phyloP scores from a whole-genome alignment of 1,139 yeast species.

The Wickerhamomyces sp. region DNA sequence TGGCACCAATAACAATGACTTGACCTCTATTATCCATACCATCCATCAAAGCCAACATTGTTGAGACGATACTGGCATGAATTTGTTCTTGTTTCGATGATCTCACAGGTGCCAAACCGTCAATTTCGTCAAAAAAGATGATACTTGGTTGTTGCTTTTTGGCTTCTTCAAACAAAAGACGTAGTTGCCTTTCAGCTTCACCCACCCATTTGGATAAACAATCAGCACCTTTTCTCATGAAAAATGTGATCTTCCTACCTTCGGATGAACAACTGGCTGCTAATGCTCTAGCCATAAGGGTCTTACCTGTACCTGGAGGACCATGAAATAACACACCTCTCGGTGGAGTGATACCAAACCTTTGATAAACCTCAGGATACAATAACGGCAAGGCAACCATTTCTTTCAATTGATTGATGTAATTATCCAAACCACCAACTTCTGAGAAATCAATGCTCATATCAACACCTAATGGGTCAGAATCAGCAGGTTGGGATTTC shows the following conservation, averaged over 20 bases:
- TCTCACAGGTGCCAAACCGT: slow-evolving; percentile 96
- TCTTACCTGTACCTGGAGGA: slow-evolving; percentile 99
- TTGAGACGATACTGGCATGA: slow-evolving; percentile 95
- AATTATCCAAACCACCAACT: slow-evolving; percentile 90
- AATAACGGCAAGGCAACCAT: slow-evolving; percentile 93
- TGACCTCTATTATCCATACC: slow-evolving; percentile 99
- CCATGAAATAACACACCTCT: slow-evolving; percentile 98
- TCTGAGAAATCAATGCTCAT: slow-evolving; percentile 86
- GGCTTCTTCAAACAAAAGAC: slow-evolving; percentile 92
- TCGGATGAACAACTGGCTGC: slow-evolving; percentile 91
- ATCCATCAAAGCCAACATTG: slow-evolving; percentile 92
- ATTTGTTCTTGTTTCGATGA: slow-evolving; percentile 97
- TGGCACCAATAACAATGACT: slow-evolving; percentile 96
- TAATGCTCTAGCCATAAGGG: slow-evolving; percentile 94
- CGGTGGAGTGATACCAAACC: slow-evolving; percentile 92
- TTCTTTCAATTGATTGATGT: slow-evolving; percentile 88
- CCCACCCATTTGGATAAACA: slow-evolving; percentile 98
- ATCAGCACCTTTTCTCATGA: slow-evolving; percentile 98
- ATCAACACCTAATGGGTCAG: slow-evolving; percentile 93
- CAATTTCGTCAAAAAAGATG: slow-evolving; percentile 93
- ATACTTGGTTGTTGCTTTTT: slow-evolving; percentile 95
- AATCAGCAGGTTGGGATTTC: slow-evolving; percentile 76
- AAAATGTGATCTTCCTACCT: slow-evolving; percentile 80
- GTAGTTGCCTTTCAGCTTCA: slow-evolving; percentile 92
- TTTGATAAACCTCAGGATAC: slow-evolving; percentile 90